Base-by-base conservation (phyloP, 2,329 filamentous ascomycete genomes). In the Colletotrichum liaoningense region DNA sequence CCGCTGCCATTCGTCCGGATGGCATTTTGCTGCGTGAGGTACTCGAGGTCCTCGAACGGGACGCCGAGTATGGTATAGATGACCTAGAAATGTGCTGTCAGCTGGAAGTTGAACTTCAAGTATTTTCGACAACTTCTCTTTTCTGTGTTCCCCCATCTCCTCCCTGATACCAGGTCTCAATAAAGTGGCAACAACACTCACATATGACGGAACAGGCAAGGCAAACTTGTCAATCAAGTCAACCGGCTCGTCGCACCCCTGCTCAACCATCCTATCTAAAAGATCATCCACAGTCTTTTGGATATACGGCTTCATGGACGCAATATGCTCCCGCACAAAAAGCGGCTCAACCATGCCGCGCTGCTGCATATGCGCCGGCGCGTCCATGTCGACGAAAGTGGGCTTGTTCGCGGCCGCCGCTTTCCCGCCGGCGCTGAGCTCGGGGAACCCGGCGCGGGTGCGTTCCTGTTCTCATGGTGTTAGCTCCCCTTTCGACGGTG, bases 301-400 rank as follows among this genome's bases (percentile, higher is more conserved):
- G 38, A 88, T 87, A 58, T 85, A 83, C 28, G 86, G 86, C 65
- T 83, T 79, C 75, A 86, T 75, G 19, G 75, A 77, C 30, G 85
- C 77, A 58, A 87, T 78, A 42, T 84, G 80, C 4, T 83, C 79
- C 0, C 77, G 76, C 9, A 80, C 79, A 68, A 88, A 88, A 22
- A 86, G 76, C 0, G 83, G 74, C 63, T 86, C 84, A 0, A 87
- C 83, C 86, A 88, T 88, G 64, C 82, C 77, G 69, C 85, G 82
- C 71, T 88, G 85, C 16, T 80, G 77, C 82, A 84, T 86, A 69
- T 88, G 86, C 2, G 83, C 81, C 0, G 86, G 86, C 4, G 84
- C 77, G 72, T 88, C 86, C 84, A 88, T 87, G 75, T 88, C 85
- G 5, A 88, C 86, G 75, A 88, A 88, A 0, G 85, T 88, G 1